Conservation (phyloP, 2,329 filamentous ascomycete species). For the Thermoascus crustaceus region DNA sequence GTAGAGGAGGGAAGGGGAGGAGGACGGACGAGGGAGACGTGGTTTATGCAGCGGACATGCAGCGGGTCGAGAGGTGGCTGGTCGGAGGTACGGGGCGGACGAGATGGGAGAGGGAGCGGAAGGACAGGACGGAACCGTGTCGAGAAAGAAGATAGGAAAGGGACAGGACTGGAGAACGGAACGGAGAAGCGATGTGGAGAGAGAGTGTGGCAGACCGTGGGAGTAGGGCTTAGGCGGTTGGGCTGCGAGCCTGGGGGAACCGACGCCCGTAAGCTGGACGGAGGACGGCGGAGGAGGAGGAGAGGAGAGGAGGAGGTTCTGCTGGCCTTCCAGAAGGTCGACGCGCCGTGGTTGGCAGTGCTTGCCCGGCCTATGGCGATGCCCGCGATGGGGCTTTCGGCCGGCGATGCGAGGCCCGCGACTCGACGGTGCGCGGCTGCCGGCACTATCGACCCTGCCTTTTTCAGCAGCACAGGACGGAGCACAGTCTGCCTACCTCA, state of each 20-base stretch:
- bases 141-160: conserved; percentile 3
- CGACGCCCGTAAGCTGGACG: too few relatives aligned
- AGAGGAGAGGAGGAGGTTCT: too few relatives aligned
- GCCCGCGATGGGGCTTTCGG: too few relatives aligned
- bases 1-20: conserved; percentile 7
- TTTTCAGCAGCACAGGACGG: too few relatives aligned
- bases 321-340: conserved; percentile 14
- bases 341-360: conserved; percentile 13
- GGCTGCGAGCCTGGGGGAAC: background rate
- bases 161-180: conserved; percentile 2
- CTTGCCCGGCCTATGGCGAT: conserved; percentile 2
- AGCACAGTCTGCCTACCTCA: too few relatives aligned
- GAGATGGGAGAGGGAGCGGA: conserved; percentile 6
- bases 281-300: too few relatives aligned
- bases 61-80: conserved; percentile 7
- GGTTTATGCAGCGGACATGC: too few relatives aligned
- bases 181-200: background rate
- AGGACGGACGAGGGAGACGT: conserved; percentile 8
- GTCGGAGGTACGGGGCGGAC: conserved; percentile 4
- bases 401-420: too few relatives aligned
- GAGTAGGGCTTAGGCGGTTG: conserved; percentile 1
- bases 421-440: too few relatives aligned
- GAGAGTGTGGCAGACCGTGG: background rate
- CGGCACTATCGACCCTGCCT: too few relatives aligned
- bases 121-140: too few relatives aligned